Base-by-base conservation (phyloP, 2,329 filamentous ascomycete species). In the Penicillium janthinellum region DNA sequence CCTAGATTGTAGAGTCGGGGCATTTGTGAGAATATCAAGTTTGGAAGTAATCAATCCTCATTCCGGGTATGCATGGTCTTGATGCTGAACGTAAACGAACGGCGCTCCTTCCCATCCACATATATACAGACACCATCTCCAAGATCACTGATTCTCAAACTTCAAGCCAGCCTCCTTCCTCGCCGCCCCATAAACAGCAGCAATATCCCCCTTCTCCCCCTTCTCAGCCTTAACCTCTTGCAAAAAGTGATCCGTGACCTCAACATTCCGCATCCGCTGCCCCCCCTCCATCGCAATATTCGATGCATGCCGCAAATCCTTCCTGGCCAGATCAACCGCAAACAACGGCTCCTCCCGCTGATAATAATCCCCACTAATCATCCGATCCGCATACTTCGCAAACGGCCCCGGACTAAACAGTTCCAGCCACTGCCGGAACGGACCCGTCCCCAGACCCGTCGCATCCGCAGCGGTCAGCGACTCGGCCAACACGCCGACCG, bases 401-500 rank as follows among this genome's bases (percentile, higher is more conserved):
- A 92, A 91, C 0, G 90, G 84, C 0, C 91, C 91, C 0, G 90
- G 89, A 70, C 95, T 90, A 79, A 96, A 83, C 1, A 81, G 77
- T 67, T 90, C 85, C 59, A 96, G 81, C 71, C 92, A 90, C 47
- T 86, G 75, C 73, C 93, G 87, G 60, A 96, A 76, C 39, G 87
- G 85, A 1, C 88, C 85, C 0, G 82, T 83, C 2, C 91, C 91
- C 2, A 96, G 79, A 0, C 92, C 92, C 0, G 85, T 83, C 76
- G 93, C 94, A 75, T 96, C 92, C 5, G 91, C 91, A 5, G 92
- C 77, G 0, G 89, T 86, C 71, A 94, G 85, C 5, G 88, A 90
- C 78, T 96, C 91, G 1, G 90, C 87, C 4, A 96, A 79, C 54
- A 90, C 84, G 71, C 92, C 89, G 25, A 93, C 85, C 84, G 93